Conservation (phyloP, 2,329 filamentous ascomycete species). For the Penicillium sp. region DNA sequence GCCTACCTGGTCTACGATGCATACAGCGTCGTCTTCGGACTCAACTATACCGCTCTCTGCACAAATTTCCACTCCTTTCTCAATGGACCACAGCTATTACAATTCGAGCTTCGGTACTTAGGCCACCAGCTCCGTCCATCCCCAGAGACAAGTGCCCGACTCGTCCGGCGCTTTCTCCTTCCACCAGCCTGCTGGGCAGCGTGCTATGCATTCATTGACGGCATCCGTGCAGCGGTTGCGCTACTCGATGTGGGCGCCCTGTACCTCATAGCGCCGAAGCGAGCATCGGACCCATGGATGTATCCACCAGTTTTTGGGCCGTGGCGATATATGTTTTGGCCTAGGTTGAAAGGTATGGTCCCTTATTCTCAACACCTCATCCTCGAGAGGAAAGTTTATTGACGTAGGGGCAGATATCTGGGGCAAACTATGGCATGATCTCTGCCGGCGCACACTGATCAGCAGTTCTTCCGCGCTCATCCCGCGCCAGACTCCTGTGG, state of each 20-base stretch:
- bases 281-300: conserved; percentile 25
- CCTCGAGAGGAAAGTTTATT: neutral
- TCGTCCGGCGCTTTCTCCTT: conserved; percentile 16
- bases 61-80: neutral
- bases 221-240: conserved; percentile 14
- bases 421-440: conserved; percentile 27
- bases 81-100: neutral
- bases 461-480: conserved; percentile 15
- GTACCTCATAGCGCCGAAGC: conserved; percentile 1
- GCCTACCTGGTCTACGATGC: conserved; percentile 20
- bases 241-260: conserved; percentile 16
- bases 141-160: conserved; percentile 4
- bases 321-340: conserved; percentile 16
- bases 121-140: conserved; percentile 1
- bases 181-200: conserved; percentile 22
- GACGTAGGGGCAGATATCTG: conserved; percentile 19
- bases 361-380: neutral
- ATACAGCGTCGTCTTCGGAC: conserved; percentile 19
- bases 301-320: conserved; percentile 24
- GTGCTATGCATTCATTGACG: conserved; percentile 24
- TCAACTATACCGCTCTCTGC: conserved; percentile 13
- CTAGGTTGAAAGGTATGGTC: conserved; percentile 19
- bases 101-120: neutral
- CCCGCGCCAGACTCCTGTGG: neutral
- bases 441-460: conserved; percentile 23